Conservation (phyloP, 202 grass and related monocot genomes). For the Brachypodium distachyon region DNA sequence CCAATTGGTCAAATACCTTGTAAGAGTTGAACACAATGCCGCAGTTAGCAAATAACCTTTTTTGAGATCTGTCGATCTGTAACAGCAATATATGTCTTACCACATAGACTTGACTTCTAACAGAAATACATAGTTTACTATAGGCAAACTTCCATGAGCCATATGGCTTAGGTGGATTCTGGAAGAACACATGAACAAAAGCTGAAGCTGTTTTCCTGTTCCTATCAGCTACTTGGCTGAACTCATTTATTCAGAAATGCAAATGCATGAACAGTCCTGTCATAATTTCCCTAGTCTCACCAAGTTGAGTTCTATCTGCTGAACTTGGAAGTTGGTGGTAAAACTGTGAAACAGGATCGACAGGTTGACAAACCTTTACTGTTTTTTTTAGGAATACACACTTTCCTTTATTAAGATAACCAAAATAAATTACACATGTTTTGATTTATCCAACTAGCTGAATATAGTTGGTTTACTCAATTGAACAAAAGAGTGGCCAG, state of each 20-base stretch:
- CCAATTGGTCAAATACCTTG: neutral
- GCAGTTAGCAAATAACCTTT: neutral
- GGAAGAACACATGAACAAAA: neutral
- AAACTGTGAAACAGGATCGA: neutral
- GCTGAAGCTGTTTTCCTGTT: neutral
- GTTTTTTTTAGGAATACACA: too few species aligned
- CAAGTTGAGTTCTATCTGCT: neutral
- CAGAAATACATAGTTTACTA: neutral
- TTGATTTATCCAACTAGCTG: neutral
- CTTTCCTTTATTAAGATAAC: neutral
- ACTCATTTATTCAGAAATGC: slow-evolving; percentile 11
- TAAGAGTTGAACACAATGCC: neutral
- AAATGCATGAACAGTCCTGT: neutral
- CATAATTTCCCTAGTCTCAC: neutral
- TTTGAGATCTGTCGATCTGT: neutral
- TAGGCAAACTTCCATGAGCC: neutral
- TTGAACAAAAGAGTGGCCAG: neutral
- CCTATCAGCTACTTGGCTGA: slow-evolving; percentile 17
- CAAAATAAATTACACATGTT: too few species aligned
- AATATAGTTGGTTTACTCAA: neutral
- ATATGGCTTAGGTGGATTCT: neutral
- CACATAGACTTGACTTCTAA: neutral
- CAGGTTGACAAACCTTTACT: neutral
- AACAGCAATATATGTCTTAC: neutral
- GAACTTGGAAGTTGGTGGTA: neutral